phyloP scores from a whole-genome alignment of 305 asterid species.

The Fraxinus nigra region DNA sequence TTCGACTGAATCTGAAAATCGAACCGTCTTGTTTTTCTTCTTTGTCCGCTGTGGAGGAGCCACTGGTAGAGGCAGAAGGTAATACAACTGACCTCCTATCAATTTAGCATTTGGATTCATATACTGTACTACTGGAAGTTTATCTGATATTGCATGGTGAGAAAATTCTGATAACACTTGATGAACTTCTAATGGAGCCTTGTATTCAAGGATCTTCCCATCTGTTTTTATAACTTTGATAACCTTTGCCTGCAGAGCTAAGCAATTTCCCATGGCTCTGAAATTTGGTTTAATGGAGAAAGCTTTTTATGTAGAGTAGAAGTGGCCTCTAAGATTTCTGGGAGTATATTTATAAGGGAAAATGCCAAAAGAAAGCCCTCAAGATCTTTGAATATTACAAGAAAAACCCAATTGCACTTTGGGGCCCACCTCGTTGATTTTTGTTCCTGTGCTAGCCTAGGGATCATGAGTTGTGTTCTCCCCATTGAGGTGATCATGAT shows the following conservation, averaged over 20 bases:
- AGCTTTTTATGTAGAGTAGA: neutral
- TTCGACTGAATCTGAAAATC: constrained; percentile 38
- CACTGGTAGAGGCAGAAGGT: constrained; percentile 51
- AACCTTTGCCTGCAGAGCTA: constrained; percentile 42
- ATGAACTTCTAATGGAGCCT: constrained; percentile 52
- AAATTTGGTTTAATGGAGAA: constrained; percentile 5
- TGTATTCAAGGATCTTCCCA: constrained; percentile 62
- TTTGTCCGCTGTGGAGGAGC: constrained; percentile 18
- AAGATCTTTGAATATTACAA: constrained; percentile 30
- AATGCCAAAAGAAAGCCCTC: constrained; percentile 27
- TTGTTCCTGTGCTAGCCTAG: constrained; percentile 11
- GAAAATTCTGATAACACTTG: constrained; percentile 47
- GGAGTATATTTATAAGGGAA: constrained; percentile 31
- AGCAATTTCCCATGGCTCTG: constrained; percentile 68
- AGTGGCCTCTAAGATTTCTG: constrained; percentile 18
- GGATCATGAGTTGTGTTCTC: constrained; percentile 2
- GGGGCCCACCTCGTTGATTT: constrained; percentile 30
- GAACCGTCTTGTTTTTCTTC: constrained; percentile 40
- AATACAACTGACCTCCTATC: constrained; percentile 49
- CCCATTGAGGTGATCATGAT: neutral
- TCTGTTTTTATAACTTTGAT: constrained; percentile 60
- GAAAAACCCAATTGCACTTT: constrained; percentile 30
- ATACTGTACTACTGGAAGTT: constrained; percentile 42
- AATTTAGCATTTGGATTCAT: constrained; percentile 49
- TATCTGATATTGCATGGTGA: constrained; percentile 59